Evolutionary conservation across 192 early-diverging fungal species (phyloP), one percentile per base, ranked within the genome.

Genomic region (Umbelopsis vinacea): DNA sequence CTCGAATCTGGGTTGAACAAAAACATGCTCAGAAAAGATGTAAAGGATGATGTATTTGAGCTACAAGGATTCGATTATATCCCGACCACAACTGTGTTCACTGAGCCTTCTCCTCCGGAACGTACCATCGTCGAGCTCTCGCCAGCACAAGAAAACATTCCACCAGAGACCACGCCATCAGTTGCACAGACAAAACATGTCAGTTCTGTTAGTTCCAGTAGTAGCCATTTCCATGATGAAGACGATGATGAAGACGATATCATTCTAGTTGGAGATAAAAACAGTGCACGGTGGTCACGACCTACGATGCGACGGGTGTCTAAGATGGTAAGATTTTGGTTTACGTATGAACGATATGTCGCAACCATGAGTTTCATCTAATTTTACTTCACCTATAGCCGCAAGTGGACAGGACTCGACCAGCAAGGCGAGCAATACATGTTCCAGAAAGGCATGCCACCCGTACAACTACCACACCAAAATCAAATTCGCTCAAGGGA

Each of bases 241-340:
- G 57, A 37, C 33, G 57, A 37, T 37, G 57, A 63, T 63, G 26
- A 17, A 19, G 57, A 63, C 33, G 57, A 63, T 6, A 26, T 63
- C 0, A 63, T 63, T 37, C 12, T 63, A 19, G 57, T 63, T 29
- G 57, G 57, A 33, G 57, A 29, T 19, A 35, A 37, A 0, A 63
- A 17, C 33, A 37, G 29, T 15, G 7, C 29, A n/a, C 23, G 26
- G 15, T 37, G 33, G 57, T 19, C 57, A 35, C 11, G 57, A 26
- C 33, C 57, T 5, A 29, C 33, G 33, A 17, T 26, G 1, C 26
- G 33, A 37, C 33, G 57, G 5, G 15, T 38, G 3, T 63, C 57
- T 12, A 63, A 63, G 29, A 63, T 63, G 57, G 57, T 63, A 33
- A 37, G 14, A 14, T 29, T 37, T 3, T 14, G 4, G 15, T 17